These are phyloP conservation scores for Coprinopsis sp. DNA, from an alignment of 768 basidiomycete species.

Conservation along the genomic window DNA sequence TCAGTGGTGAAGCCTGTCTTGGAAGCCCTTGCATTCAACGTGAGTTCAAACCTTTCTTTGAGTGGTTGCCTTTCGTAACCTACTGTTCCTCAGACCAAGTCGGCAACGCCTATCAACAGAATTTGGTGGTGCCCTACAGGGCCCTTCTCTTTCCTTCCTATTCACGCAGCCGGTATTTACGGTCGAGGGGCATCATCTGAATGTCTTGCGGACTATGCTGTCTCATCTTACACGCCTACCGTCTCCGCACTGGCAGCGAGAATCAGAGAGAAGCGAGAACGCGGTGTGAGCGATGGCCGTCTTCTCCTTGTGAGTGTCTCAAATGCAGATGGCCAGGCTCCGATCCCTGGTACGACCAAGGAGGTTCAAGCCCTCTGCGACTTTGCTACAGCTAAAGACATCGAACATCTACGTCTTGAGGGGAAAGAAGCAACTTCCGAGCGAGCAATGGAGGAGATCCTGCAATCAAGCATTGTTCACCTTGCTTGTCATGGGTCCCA, in stretches of 20 bases:
- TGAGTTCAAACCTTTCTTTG: no score
- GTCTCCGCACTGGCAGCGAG: slow-evolving; percentile 5
- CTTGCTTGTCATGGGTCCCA: slow-evolving; percentile 27
- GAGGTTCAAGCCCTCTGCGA: slow-evolving; percentile 7
- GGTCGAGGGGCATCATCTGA: not conserved
- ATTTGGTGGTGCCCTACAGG: slow-evolving; percentile 4
- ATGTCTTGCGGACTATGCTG: not conserved
- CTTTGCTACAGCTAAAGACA: not conserved
- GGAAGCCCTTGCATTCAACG: no score
- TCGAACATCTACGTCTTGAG: not conserved
- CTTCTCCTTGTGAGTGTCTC: slow-evolving; percentile 13
- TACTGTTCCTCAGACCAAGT: not conserved
- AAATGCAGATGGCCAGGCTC: not conserved
- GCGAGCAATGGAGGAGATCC: not conserved
- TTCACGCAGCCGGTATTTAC: not conserved
- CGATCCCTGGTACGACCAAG: slow-evolving; percentile 9
- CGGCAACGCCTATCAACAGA: not conserved
- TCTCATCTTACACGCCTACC: slow-evolving; percentile 1
- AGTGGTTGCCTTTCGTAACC: not conserved
- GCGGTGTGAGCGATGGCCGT: slow-evolving; percentile 21
- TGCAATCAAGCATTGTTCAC: slow-evolving; percentile 18
- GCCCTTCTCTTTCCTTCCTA: slow-evolving; percentile 2
- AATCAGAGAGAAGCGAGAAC: slow-evolving; percentile 17
- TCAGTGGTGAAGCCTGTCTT: no score
- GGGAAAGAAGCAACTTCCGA: not conserved